These are phyloP conservation scores for Sugiyamaella neomexicana DNA, from an alignment of 1,139 yeast genomes.

Conservation along the genomic window DNA sequence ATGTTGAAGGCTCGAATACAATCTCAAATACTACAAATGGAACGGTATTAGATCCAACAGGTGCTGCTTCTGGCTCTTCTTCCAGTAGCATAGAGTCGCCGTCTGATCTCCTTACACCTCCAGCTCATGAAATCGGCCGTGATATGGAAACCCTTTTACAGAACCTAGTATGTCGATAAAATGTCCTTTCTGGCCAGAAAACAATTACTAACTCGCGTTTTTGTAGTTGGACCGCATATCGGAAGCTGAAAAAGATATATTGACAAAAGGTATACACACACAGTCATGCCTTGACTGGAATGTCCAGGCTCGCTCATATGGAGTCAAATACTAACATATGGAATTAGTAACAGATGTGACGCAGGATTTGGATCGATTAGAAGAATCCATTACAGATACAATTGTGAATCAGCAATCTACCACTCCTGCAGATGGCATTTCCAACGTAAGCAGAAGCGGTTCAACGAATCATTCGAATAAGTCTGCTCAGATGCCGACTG, in stretches of 20 bases:
- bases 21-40: background rate
- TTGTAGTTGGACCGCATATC: constrained; percentile 20
- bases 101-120: background rate
- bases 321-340: background rate
- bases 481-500: background rate
- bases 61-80: background rate
- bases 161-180: constrained; percentile 12
- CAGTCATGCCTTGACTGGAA: background rate
- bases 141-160: constrained; percentile 25
- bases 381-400: constrained; percentile 15
- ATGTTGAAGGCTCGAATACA: background rate
- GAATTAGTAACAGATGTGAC: constrained; percentile 20
- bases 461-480: background rate
- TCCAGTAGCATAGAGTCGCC: background rate
- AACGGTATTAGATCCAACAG: background rate
- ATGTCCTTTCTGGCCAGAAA: background rate
- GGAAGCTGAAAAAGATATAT: constrained; percentile 23
- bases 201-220: background rate
- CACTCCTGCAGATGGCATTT: background rate
- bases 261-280: constrained; percentile 20
- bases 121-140: constrained; percentile 25
- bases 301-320: background rate
- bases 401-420: background rate
- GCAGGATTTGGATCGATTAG: constrained; percentile 19
- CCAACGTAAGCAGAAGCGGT: background rate